Conservation (phyloP, 163 green algal genomes). For the Volvox carteri region DNA sequence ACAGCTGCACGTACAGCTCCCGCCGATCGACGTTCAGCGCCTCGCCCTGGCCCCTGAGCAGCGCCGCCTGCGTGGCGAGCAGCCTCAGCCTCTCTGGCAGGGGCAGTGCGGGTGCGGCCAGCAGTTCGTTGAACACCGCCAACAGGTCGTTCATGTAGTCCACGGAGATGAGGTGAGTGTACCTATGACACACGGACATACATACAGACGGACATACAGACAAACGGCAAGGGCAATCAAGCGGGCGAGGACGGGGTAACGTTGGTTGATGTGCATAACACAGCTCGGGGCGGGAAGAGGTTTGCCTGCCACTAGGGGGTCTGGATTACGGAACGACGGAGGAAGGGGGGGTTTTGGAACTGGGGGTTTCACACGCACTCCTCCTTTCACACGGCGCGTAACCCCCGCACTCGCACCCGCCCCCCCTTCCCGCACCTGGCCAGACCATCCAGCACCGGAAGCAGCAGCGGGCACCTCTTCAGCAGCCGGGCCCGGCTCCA, state of each 20-base stretch:
- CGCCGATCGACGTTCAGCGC: slow-evolving; percentile 84
- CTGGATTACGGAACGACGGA: too few species aligned
- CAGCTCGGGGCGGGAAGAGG: too few species aligned
- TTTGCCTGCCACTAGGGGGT: too few species aligned
- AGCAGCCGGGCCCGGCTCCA: slow-evolving; percentile 53
- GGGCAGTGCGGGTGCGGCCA: slow-evolving; percentile 70
- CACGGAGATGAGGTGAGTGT: slow-evolving; percentile 89
- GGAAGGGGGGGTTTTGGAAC: too few species aligned
- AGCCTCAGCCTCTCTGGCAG: slow-evolving; percentile 76
- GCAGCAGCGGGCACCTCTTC: slow-evolving; percentile 85
- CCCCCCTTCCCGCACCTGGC: slow-evolving; percentile 25
- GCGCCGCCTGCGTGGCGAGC: slow-evolving; percentile 71
- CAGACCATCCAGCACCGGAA: slow-evolving; percentile 81
- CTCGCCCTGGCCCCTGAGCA: slow-evolving; percentile 86
- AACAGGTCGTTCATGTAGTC: slow-evolving; percentile 86
- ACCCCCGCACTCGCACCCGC: background rate
- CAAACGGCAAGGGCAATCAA: too few species aligned
- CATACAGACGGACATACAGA: too few species aligned
- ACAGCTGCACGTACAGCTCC: slow-evolving; percentile 82
- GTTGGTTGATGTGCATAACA: too few species aligned
- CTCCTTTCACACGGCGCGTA: too few species aligned
- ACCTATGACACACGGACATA: too few species aligned
- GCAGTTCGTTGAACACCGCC: slow-evolving; percentile 60
- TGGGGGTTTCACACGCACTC: too few species aligned
- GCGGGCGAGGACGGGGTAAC: too few species aligned